phyloP scores from a whole-genome alignment of 805 yeast genomes.

The Metschnikowia dekortorum region DNA sequence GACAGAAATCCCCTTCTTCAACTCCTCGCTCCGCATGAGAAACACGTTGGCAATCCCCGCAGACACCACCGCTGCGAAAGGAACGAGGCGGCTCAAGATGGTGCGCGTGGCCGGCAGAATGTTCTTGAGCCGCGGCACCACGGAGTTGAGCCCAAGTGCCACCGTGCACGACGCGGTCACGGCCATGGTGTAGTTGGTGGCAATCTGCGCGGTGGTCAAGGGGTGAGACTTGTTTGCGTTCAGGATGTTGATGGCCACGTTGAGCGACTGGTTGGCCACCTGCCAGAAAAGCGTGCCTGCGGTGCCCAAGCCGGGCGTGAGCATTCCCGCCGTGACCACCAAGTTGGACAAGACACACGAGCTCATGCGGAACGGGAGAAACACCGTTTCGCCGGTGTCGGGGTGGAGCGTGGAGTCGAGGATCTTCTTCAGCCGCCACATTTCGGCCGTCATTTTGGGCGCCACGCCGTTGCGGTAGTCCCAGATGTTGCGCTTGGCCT shows the following conservation, averaged over 20 bases:
- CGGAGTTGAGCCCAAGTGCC: constrained; percentile 85
- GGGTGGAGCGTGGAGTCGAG: constrained; percentile 94
- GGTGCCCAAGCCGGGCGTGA: constrained; percentile 88
- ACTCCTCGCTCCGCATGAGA: constrained; percentile 93
- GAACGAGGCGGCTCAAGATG: constrained; percentile 81
- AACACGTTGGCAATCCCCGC: constrained; percentile 97
- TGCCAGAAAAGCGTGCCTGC: constrained; percentile 97
- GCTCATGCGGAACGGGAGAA: constrained; percentile 95
- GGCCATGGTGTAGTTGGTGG: constrained; percentile 78
- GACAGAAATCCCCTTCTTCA: constrained; percentile 76
- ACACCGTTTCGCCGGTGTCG: constrained; percentile 90
- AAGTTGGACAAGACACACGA: constrained; percentile 89
- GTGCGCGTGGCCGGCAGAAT: constrained; percentile 67
- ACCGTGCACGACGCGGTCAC: constrained; percentile 94
- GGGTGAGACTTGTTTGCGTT: constrained; percentile 96
- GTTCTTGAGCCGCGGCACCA: constrained; percentile 79
- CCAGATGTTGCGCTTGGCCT: constrained; percentile 62
- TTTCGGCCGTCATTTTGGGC: constrained; percentile 64
- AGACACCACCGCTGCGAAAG: constrained; percentile 97
- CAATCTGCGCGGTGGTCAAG: constrained; percentile 69
- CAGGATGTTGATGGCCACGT: constrained; percentile 95
- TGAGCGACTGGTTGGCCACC: constrained; percentile 91
- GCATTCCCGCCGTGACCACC: constrained; percentile 96
- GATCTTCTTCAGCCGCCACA: constrained; percentile 85
- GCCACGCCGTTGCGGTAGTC: constrained; percentile 68